Base-by-base conservation (phyloP, 2,329 filamentous ascomycete species). In the Colletotrichum gloeosporioides region DNA sequence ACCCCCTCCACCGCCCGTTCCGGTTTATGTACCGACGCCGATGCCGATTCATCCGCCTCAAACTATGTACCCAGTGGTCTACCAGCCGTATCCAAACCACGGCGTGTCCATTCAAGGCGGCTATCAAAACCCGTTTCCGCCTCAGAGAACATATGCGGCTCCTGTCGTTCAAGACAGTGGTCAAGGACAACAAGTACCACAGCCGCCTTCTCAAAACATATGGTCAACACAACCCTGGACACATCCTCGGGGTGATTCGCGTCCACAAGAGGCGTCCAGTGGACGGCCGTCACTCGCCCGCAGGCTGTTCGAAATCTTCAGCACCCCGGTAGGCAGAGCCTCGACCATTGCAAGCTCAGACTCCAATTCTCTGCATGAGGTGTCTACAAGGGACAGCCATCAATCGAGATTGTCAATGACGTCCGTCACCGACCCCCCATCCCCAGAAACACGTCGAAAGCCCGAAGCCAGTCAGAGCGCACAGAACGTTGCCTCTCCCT, bases 271-370 rank as follows among this genome's bases (percentile, higher is more conserved):
- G 10, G 31, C 72, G 12, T 49, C 70, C 9, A 34, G 29, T 29
- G 61, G 70, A 69, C 53, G 34, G 3, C 36, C 39, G 1, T 76
- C 75, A 49, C 63, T 77, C 8, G 63, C 66, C 9, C 66, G 62
- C 31, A 75, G 80, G 16, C 12, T 86, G 2, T 65, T 77, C 65
- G 79, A 79, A 13, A 77, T 78, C 2, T 78, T 86, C 34, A 79
- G 77, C 6, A 66, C 84, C 16, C 84, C 84, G 3, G 22, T 79
- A 2, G 85, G 85, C 7, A 82, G 79, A 71, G 84, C 83, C 8
- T 86, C 83, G 0, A 86, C 85, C 2, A 82, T 86, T 65, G 79
- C 78, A 32, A 84, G 79, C 53, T 79, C 78, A 4, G 63, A 70
- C 34, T 67, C 61, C 31, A 62, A 39, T 10, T 77, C 62, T 31